phyloP scores from a whole-genome alignment of 2,329 filamentous ascomycete genomes.

The Monilinia polystroma region DNA sequence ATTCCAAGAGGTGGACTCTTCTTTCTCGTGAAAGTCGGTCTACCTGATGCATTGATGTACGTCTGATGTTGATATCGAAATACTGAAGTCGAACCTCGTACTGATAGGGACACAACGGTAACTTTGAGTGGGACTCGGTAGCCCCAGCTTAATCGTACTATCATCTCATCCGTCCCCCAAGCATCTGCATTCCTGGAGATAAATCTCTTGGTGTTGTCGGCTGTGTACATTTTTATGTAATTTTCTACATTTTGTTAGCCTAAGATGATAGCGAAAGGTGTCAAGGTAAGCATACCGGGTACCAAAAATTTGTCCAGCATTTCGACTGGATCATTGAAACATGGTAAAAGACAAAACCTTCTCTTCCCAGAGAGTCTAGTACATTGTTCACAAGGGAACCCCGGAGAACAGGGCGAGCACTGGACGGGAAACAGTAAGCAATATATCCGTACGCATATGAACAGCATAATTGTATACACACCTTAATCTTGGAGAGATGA shows the following conservation, averaged over 20 bases:
- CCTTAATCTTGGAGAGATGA: conserved; percentile 41
- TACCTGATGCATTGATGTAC: conserved; percentile 23
- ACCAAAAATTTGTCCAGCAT: conserved; percentile 36
- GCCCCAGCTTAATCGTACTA: conserved; percentile 36
- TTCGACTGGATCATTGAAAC: conserved; percentile 40
- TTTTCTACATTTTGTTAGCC: conserved; percentile 33
- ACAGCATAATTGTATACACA: conserved; percentile 5
- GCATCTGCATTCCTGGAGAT: conserved; percentile 33
- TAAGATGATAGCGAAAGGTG: not conserved
- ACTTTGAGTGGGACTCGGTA: conserved; percentile 32
- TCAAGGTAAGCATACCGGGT: conserved; percentile 30
- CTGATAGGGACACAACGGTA: conserved; percentile 35
- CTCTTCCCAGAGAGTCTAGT: conserved; percentile 37
- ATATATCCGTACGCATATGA: not conserved
- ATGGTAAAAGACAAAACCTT: conserved; percentile 38
- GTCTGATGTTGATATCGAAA: conserved; percentile 32
- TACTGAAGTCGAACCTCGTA: conserved; percentile 31
- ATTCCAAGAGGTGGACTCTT: conserved; percentile 38
- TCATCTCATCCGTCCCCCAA: conserved; percentile 35
- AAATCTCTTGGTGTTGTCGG: conserved; percentile 36
- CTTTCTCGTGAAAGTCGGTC: conserved; percentile 30
- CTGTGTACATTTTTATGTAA: conserved; percentile 36
- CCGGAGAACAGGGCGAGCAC: conserved; percentile 39
- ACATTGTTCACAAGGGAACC: conserved; percentile 39
- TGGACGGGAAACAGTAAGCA: conserved; percentile 17